These are phyloP conservation scores for Diutina siamensis DNA, from an alignment of 1,139 yeast species.

Conservation along the genomic window DNA sequence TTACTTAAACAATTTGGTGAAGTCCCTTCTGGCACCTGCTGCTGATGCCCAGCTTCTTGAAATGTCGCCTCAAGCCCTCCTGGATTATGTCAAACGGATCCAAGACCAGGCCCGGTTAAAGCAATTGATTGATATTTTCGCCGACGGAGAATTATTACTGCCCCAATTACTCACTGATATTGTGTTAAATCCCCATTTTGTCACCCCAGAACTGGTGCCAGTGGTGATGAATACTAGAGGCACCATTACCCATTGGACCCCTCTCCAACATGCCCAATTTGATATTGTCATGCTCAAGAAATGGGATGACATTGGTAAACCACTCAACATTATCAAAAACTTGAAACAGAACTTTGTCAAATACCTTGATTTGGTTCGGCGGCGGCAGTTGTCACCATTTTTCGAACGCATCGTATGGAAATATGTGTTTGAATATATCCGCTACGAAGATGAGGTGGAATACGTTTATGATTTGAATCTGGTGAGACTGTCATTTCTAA, in stretches of 20 bases:
- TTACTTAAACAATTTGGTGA: neutral
- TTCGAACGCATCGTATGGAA: constrained; percentile 35
- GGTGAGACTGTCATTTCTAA: constrained; percentile 22
- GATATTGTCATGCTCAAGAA: constrained; percentile 25
- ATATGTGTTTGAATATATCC: constrained; percentile 27
- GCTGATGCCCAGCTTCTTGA: neutral
- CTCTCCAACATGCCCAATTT: constrained; percentile 14
- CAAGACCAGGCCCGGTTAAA: constrained; percentile 16
- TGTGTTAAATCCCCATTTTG: constrained; percentile 19
- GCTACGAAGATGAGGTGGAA: constrained; percentile 15
- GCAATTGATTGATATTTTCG: constrained; percentile 19
- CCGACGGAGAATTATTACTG: constrained; percentile 18
- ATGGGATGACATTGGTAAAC: constrained; percentile 22
- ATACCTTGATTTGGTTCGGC: constrained; percentile 20
- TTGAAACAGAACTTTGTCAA: constrained; percentile 18
- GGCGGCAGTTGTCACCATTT: constrained; percentile 19
- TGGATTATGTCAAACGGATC: constrained; percentile 15
- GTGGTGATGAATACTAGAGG: constrained; percentile 11
- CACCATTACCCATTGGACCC: constrained; percentile 12
- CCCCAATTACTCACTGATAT: constrained; percentile 18
- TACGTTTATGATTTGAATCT: constrained; percentile 16
- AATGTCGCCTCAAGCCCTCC: constrained; percentile 12
- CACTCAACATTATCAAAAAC: constrained; percentile 21
- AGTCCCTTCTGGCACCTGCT: constrained; percentile 1
- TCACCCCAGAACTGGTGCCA: constrained; percentile 16